These are phyloP conservation scores for Protostelium mycophagum DNA, from an alignment of 78 protist genomes.

Conservation along the genomic window DNA sequence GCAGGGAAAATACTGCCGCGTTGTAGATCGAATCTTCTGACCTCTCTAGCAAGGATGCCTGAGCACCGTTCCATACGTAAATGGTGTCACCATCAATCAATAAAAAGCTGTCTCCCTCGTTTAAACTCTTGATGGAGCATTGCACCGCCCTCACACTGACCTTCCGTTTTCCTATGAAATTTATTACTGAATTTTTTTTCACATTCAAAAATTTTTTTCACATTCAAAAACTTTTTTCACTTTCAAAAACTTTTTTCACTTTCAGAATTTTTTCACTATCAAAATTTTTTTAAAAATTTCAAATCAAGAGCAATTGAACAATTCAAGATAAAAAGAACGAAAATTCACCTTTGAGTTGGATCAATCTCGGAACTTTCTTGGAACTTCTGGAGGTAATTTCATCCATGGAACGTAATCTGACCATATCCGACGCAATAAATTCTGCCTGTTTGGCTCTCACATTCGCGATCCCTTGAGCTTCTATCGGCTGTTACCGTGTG, in stretches of 20 bases:
- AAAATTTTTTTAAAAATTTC: too few species aligned
- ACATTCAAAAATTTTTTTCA: too few species aligned
- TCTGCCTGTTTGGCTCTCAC: neutral
- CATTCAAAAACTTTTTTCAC: too few species aligned
- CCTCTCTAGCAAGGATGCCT: neutral
- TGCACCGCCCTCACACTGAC: neutral
- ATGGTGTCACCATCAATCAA: neutral
- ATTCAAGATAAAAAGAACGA: neutral
- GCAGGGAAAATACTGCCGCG: too few species aligned
- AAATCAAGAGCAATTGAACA: too few species aligned
- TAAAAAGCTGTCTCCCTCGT: neutral
- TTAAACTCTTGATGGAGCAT: neutral
- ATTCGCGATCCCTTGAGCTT: neutral
- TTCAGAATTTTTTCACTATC: too few species aligned
- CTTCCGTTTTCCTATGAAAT: neutral
- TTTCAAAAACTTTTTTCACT: too few species aligned
- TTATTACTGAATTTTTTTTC: too few species aligned
- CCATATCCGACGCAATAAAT: neutral
- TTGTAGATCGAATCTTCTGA: neutral
- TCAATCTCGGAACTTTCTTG: neutral
- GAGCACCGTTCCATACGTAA: neutral
- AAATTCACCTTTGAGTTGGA: neutral
- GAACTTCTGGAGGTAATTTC: neutral
- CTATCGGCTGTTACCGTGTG: neutral
- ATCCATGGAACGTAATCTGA: neutral